Conservation (phyloP, 2,329 filamentous ascomycete species). For the Aureobasidium namibiae region DNA sequence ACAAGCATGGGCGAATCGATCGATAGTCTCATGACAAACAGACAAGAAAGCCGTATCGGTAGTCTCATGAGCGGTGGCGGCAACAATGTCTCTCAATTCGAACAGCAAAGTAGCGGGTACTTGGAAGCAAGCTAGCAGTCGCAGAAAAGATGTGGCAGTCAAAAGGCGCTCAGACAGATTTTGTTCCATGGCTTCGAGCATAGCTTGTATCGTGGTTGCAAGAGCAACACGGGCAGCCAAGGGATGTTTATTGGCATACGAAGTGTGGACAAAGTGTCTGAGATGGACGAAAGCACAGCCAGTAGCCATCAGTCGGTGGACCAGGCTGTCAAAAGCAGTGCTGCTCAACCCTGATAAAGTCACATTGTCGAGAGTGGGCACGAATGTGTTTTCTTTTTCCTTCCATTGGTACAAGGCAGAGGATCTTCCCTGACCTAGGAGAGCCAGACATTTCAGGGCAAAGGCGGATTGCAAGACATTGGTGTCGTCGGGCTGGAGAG, state of each 20-base stretch:
- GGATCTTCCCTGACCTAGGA: constrained; percentile 60
- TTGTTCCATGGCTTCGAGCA: constrained; percentile 34
- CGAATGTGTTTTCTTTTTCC: constrained; percentile 44
- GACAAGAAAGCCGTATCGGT: constrained; percentile 31
- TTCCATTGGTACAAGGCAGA: constrained; percentile 64
- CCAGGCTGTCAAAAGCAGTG: constrained; percentile 44
- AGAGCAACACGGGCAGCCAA: constrained; percentile 35
- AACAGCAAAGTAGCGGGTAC: constrained; percentile 45
- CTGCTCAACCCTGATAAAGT: constrained; percentile 45
- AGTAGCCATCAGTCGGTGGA: constrained; percentile 32
- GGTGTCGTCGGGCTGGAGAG: constrained; percentile 38
- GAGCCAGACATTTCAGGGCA: constrained; percentile 47
- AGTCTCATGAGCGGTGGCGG: constrained; percentile 34
- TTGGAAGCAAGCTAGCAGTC: constrained; percentile 33
- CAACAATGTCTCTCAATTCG: constrained; percentile 45
- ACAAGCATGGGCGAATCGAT: constrained; percentile 53
- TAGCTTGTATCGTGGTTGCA: constrained; percentile 30
- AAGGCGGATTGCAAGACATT: constrained; percentile 31
- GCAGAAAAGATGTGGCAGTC: constrained; percentile 29
- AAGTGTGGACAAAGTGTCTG: constrained; percentile 29
- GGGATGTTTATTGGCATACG: constrained; percentile 26
- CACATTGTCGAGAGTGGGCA: constrained; percentile 34
- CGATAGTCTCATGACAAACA: constrained; percentile 28
- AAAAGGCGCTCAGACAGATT: constrained; percentile 26
- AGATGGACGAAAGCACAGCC: constrained; percentile 20